A percentile compares a stretch with the other conserved stretches of the same genome.
Conservation (phyloP, 2,329 filamentous ascomycete species). For the Madurella mycetomatis region DNA sequence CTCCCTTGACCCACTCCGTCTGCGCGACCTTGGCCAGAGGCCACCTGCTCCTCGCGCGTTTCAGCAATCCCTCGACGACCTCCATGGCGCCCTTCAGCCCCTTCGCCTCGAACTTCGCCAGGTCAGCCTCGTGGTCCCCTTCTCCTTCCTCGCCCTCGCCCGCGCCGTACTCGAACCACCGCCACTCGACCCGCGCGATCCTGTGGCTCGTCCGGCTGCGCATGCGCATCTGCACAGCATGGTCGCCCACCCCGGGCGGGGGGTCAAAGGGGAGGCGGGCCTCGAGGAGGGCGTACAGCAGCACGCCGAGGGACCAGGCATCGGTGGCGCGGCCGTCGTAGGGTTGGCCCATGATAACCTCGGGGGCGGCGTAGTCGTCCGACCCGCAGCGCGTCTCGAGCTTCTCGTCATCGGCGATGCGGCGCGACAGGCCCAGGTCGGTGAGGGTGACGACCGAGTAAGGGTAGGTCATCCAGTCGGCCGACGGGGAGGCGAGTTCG, state of each 20-base stretch:
- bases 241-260: conserved; percentile 72
- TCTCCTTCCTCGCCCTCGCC: conserved; percentile 47
- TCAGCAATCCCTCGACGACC: conserved; percentile 79
- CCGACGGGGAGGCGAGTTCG: conserved; percentile 58
- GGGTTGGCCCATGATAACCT: conserved; percentile 90
- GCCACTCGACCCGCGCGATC: conserved; percentile 95
- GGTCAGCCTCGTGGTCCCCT: conserved; percentile 74
- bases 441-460: conserved; percentile 83
- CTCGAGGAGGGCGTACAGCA: conserved; percentile 90
- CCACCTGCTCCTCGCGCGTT: conserved; percentile 76
- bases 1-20: conserved; percentile 70
- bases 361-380: conserved; percentile 94
- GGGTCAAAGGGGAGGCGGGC: conserved; percentile 91
- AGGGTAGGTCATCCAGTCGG: conserved; percentile 71
- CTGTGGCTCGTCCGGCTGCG: conserved; percentile 81
- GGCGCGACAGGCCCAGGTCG: conserved; percentile 83
- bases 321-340: conserved; percentile 92
- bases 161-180: conserved; percentile 82
- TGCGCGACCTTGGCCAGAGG: conserved; percentile 67
- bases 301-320: conserved; percentile 89
- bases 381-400: conserved; percentile 92
- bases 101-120: conserved; percentile 55
- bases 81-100: conserved; percentile 71
- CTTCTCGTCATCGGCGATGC: conserved; percentile 78
- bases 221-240: conserved; percentile 55